phyloP scores from a whole-genome alignment of 2,329 filamentous ascomycete species.

The Stachybotrys elegans region DNA sequence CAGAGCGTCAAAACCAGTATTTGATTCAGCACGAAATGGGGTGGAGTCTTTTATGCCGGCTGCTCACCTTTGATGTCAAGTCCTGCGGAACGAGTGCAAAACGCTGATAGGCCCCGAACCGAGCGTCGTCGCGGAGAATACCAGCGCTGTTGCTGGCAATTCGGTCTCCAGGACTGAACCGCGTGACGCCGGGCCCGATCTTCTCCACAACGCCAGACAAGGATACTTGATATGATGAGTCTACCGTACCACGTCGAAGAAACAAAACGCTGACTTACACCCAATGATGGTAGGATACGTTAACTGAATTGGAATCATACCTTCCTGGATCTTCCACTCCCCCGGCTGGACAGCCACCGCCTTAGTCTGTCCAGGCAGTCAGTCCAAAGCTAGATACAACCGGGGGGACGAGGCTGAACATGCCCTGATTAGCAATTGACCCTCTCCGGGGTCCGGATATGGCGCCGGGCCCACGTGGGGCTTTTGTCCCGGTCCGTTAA shows the following conservation, averaged over 20 bases:
- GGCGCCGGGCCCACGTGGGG: too few relatives aligned
- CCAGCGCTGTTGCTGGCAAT: constrained; percentile 5
- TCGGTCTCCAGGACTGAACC: constrained; percentile 4
- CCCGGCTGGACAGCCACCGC: constrained; percentile 5
- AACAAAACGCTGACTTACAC: background rate
- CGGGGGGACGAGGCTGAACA: too few relatives aligned
- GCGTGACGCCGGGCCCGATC: constrained; percentile 2
- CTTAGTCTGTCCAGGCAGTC: too few relatives aligned
- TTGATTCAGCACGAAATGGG: background rate
- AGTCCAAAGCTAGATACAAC: too few relatives aligned
- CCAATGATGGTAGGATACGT: constrained; percentile 7
- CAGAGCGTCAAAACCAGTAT: background rate
- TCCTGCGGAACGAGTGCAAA: constrained; percentile 1
- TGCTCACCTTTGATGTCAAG: constrained; percentile 4
- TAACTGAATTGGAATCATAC: constrained; percentile 3
- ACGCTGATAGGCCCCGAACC: constrained; percentile 7
- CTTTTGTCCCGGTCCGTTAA: too few relatives aligned
- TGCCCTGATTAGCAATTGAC: too few relatives aligned
- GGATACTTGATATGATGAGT: background rate
- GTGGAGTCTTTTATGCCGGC: background rate
- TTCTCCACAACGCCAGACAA: constrained; percentile 6
- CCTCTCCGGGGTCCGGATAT: too few relatives aligned
- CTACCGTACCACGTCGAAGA: background rate
- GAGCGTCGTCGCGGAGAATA: constrained; percentile 4
- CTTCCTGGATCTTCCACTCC: constrained; percentile 8